Base-by-base conservation (phyloP, 2,329 filamentous ascomycete species). In the Trichoderma cornu-damae region DNA sequence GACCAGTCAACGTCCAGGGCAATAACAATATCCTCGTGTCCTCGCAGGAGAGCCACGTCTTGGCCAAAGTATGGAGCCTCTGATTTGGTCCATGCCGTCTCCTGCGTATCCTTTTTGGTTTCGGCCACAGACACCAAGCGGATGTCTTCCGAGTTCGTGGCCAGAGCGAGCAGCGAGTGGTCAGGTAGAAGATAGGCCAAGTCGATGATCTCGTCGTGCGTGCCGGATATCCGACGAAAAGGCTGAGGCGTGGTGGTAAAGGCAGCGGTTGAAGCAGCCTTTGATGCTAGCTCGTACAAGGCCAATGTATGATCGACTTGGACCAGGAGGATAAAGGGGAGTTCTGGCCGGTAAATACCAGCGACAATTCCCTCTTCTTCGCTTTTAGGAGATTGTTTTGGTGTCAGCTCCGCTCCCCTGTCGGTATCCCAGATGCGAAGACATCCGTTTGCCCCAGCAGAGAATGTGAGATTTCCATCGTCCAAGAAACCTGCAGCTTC, bases 161-260 rank as follows among this genome's bases (percentile, higher is more conserved):
- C 94, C 24, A 99, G 77, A 5, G 94, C 95, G 61, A 99, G 79
- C 51, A 95, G 75, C 2, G 90, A 93, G 58, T 83, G 84, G 65
- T 96, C 87, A 0, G 86, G 83, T 1, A 94, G 84, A 55, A 97
- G 78, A 66, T 94, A 96, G 28, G 87, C 89, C 32, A 99, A 76
- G 68, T 99, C 95, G 64, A 99, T 96, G 52, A 99, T 91, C 70
- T 99, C 94, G 69, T 99, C 95, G 70, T 97, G 91, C 6, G 94
- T 96, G 53, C 94, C 95, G 4, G 93, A 96, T 63, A 99, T 95
- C 43, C 90, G 84, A 63, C 89, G 84, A 43, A 89, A 80, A 1
- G 74, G 88, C 68, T 72, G 76, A 65, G 68, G 78, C 62, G 66
- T 67, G 59, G 66, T 67, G 59, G 73, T 67, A 60, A 73, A 67